Base-by-base conservation (phyloP, 495 filamentous ascomycete species). In the Xylaria bambusicola region DNA sequence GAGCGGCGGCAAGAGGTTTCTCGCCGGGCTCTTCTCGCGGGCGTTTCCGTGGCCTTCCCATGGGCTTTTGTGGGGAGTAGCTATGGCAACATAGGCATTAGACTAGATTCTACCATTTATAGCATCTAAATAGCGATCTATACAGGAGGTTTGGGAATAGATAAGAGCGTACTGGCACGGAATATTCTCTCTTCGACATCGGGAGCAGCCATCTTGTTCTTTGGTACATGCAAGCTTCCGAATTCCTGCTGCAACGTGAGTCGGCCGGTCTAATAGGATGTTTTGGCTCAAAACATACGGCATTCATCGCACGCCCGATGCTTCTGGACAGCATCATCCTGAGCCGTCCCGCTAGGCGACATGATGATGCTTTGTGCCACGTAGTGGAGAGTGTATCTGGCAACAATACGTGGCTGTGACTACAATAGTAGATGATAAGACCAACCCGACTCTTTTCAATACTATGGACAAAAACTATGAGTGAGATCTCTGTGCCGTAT, bases 211-310 rank as follows among this genome's bases (percentile, higher is more conserved):
- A 48, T 76, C 72, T 6, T 68, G 62, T 51, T 85, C 81, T 48
- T 85, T 85, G 15, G 81, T 81, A 66, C 84, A 87, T 40, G 83
- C 84, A 27, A 87, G 75, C 66, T 86, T 87, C 62, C 84, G 75
- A 13, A 70, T 69, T 67, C 84, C 84, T 86, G 60, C 49, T 62
- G 56, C 49, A 31, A 63, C 65, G 54, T 69, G 60, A 65, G 62
- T 62, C 57, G 59, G 59, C 33, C 53, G 27, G 31, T 44, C 24
- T 29, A 33, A 23, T 18, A 26, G 35, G 44, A 26, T 26, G 33
- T 38, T 50, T 24, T 23, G n/a, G n/a, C n/a, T n/a, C n/a, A n/a
- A n/a, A 52, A 74, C 82, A 54, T 80, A 84, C 84, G 79, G 68
- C 84, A 86, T 68, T 87, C 82, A 60, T 87, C 84, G 65, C 84